Evolutionary conservation across 116 monocot species (phyloP).

Genomic region (Thalassia testudinum): DNA sequence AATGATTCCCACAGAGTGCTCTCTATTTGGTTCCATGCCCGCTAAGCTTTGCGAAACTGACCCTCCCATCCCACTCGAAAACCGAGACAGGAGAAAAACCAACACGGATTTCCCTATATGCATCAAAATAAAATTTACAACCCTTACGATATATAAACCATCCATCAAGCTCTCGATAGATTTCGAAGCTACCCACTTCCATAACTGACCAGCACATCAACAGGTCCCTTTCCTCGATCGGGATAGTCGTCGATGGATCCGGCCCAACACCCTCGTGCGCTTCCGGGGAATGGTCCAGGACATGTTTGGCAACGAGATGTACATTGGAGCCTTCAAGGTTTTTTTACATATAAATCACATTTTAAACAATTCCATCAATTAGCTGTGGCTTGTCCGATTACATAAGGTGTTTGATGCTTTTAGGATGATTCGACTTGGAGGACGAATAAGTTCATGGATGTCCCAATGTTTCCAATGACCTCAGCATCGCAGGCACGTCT

Average conservation of each 20-base stretch:
- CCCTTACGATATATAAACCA: no score
- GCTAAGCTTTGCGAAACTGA: no score
- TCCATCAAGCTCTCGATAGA: no score
- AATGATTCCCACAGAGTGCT: no score
- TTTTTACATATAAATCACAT: not conserved
- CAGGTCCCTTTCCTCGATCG: conserved; percentile 72
- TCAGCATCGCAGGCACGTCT: conserved; percentile 35
- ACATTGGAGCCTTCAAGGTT: conserved; percentile 87
- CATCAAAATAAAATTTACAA: no score
- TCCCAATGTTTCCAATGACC: conserved; percentile 34
- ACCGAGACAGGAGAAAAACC: not conserved
- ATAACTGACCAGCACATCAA: no score
- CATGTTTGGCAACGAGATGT: conserved; percentile 81
- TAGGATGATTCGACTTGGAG: conserved; percentile 74
- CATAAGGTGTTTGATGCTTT: no score
- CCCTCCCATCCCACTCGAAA: no score
- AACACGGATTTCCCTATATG: not conserved
- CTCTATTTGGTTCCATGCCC: no score
- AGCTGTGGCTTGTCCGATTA: no score
- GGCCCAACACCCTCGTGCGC: conserved; percentile 76
- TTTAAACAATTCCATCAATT: no score
- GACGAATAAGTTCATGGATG: conserved; percentile 74
- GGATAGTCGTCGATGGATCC: conserved; percentile 35
- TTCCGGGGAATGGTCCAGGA: conserved; percentile 97
- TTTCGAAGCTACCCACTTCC: no score